Percentiles rank a stretch among this genome's conserved stretches.
These are phyloP conservation scores for Zelonia costaricensis DNA, from an alignment of 208 protist species.

Conservation along the genomic window DNA sequence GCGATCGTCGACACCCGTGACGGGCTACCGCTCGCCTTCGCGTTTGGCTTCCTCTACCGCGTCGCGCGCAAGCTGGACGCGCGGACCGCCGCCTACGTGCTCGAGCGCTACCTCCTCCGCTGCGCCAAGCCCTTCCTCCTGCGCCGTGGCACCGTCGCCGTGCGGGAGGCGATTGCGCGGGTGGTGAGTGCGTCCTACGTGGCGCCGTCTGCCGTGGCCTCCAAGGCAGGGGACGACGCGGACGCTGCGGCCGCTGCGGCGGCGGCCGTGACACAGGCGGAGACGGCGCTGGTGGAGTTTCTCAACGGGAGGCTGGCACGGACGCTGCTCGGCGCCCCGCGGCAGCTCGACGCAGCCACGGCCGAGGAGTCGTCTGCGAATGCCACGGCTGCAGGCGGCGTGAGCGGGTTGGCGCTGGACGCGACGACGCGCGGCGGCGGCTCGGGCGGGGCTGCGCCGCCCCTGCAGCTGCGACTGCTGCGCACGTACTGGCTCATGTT, in stretches of 20 bases:
- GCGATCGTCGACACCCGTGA: conserved; percentile 35
- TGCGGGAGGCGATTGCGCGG: conserved; percentile 64
- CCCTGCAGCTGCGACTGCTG: conserved; percentile 2
- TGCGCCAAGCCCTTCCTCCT: conserved; percentile 39
- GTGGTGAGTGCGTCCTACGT: conserved; percentile 38
- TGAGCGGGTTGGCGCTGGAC: no score
- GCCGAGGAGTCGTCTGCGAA: neutral
- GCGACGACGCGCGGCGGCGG: no score
- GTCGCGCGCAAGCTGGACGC: conserved; percentile 37
- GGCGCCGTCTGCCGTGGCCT: neutral
- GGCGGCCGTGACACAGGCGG: neutral
- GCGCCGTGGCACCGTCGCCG: conserved; percentile 43
- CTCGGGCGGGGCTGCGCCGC: no score
- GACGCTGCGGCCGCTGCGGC: neutral
- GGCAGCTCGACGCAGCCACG: no score
- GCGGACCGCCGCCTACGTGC: conserved; percentile 26
- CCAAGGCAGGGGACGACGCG: neutral
- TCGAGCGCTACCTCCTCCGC: conserved; percentile 56
- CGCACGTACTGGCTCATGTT: conserved; percentile 21
- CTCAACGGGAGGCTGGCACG: conserved; percentile 2
- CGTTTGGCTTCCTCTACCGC: conserved; percentile 48
- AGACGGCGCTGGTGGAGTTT: conserved; percentile 11
- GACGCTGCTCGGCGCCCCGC: neutral
- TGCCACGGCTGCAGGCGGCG: no score
- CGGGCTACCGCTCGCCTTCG: conserved; percentile 45